These are phyloP conservation scores for Trichoderma polysporum DNA, from an alignment of 2,329 filamentous ascomycete genomes.

Conservation along the genomic window DNA sequence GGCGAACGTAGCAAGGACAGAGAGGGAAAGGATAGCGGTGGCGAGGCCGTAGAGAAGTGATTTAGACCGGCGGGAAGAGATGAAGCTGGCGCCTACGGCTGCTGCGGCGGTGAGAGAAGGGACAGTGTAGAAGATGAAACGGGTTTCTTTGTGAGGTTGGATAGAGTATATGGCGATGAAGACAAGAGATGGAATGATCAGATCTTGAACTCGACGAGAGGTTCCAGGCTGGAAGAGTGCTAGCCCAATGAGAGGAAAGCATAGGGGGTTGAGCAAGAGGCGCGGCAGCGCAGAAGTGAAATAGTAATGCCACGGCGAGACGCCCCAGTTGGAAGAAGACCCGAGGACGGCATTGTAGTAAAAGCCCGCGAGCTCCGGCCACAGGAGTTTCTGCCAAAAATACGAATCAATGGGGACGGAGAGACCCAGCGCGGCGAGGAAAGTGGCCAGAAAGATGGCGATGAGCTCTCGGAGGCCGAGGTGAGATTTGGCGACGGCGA, in stretches of 20 bases:
- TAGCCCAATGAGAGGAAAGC: conserved; percentile 54
- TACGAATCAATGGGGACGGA: conserved; percentile 83
- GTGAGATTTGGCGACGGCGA: conserved; percentile 58
- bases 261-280: conserved; percentile 77
- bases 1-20: conserved; percentile 59
- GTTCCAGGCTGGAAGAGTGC: conserved; percentile 51
- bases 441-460: conserved; percentile 63
- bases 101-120: conserved; percentile 78
- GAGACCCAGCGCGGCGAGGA: conserved; percentile 62
- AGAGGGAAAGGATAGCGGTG: conserved; percentile 56
- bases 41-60: conserved; percentile 54
- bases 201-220: conserved; percentile 41
- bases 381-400: conserved; percentile 85
- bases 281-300: conserved; percentile 78
- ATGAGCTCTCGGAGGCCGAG: conserved; percentile 60
- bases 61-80: conserved; percentile 67
- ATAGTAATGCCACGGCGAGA: conserved; percentile 83
- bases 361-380: conserved; percentile 89
- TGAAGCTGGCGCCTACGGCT: conserved; percentile 68
- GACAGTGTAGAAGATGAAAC: conserved; percentile 88
- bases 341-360: conserved; percentile 87
- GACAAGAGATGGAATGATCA: conserved; percentile 65
- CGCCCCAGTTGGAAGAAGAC: conserved; percentile 83
- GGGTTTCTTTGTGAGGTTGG: conserved; percentile 93
- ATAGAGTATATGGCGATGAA: conserved; percentile 82